These are phyloP conservation scores for Monsonia emarginata DNA, from an alignment of 441 rosid species.

Conservation along the genomic window DNA sequence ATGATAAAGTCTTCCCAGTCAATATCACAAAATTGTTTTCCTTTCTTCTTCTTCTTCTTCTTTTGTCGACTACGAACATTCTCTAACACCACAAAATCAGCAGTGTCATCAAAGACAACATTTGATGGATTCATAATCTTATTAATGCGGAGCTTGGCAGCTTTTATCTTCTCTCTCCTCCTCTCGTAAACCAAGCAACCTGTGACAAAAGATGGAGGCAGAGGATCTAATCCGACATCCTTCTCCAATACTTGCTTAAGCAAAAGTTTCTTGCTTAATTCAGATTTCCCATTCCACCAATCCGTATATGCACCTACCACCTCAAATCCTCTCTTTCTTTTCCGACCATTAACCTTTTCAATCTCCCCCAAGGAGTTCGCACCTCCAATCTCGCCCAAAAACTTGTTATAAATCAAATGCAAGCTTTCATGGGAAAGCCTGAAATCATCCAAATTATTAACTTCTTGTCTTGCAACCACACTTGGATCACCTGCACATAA, in stretches of 20 bases:
- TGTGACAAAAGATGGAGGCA: slow-evolving; percentile 65
- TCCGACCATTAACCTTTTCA: slow-evolving; percentile 15
- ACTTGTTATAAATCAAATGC: slow-evolving; percentile 35
- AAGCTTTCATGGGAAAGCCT: slow-evolving; percentile 42
- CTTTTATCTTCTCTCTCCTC: slow-evolving; percentile 53
- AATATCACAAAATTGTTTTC: slow-evolving; percentile 29
- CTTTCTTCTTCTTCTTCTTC: slow-evolving; percentile 48
- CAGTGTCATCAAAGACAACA: slow-evolving; percentile 9
- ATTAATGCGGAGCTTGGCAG: slow-evolving; percentile 53
- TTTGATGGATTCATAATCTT: slow-evolving; percentile 38
- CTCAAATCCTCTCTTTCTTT: slow-evolving; percentile 19
- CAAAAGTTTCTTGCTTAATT: slow-evolving; percentile 55
- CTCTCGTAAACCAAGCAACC: slow-evolving; percentile 35
- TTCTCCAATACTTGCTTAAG: slow-evolving; percentile 58
- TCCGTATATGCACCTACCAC: slow-evolving; percentile 26
- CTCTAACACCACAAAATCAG: slow-evolving; percentile 7
- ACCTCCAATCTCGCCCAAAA: slow-evolving; percentile 22
- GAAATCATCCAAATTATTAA: slow-evolving; percentile 21
- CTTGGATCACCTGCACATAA: slow-evolving; percentile 25
- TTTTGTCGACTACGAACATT: slow-evolving; percentile 21
- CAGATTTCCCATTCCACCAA: slow-evolving; percentile 83
- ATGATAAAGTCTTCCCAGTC: slow-evolving; percentile 84
- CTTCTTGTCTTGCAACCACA: slow-evolving; percentile 3
- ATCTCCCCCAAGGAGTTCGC: slow-evolving; percentile 12
- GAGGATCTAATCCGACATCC: slow-evolving; percentile 52